These are phyloP conservation scores for Bassia scoparia DNA, from an alignment of 148 eudicot species.

Conservation along the genomic window DNA sequence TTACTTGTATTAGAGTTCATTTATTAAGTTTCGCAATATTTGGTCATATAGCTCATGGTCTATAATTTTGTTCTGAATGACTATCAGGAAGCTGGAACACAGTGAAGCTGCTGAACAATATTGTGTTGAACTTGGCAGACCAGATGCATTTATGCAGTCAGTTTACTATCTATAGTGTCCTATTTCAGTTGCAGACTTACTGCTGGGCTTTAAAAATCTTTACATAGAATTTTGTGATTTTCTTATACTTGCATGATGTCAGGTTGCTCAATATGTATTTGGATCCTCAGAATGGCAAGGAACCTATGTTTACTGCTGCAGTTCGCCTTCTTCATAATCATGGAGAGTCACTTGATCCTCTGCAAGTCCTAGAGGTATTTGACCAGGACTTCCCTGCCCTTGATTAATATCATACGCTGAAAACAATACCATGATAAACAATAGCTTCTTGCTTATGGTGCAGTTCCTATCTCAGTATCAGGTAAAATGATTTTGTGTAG, in stretches of 20 bases:
- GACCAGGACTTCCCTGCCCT: too few relatives aligned
- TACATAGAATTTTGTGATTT: neutral
- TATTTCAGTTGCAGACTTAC: too few relatives aligned
- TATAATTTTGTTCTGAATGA: constrained; percentile 14
- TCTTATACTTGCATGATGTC: constrained; percentile 22
- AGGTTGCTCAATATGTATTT: constrained; percentile 98
- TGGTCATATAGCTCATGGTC: neutral
- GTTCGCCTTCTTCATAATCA: constrained; percentile 95
- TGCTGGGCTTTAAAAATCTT: neutral
- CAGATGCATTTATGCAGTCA: constrained; percentile 97
- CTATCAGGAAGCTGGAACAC: constrained; percentile 84
- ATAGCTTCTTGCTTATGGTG: constrained; percentile 89
- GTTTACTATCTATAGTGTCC: constrained; percentile 31
- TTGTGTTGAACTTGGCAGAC: constrained; percentile 97
- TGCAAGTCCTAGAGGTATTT: constrained; percentile 89
- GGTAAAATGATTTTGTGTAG: too few relatives aligned
- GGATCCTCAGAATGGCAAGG: constrained; percentile 89
- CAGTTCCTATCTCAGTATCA: constrained; percentile 89
- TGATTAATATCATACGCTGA: too few relatives aligned
- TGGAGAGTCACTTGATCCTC: constrained; percentile 89
- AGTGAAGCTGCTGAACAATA: constrained; percentile 98
- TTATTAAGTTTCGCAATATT: too few relatives aligned
- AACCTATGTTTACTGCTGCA: constrained; percentile 96
- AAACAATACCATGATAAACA: constrained; percentile 90
- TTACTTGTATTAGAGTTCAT: too few relatives aligned